Evolutionary conservation across 805 yeast genomes (phyloP), one percentile per base, ranked within the genome.

Genomic region (Barnettozyma siamensis): DNA sequence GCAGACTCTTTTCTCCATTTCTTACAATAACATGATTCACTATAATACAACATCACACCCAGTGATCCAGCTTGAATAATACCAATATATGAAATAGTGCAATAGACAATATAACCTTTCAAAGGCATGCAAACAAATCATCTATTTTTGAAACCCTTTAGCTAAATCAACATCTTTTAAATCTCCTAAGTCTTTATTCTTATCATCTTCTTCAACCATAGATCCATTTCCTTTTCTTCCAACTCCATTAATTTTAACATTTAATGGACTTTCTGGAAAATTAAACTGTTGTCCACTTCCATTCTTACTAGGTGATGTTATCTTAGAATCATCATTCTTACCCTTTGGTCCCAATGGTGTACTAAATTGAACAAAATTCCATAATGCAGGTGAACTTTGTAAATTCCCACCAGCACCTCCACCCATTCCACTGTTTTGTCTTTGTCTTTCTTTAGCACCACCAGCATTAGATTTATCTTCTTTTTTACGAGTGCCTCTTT

Each of bases 331-430:
- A 13, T 38, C 44, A 32, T 42, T 50, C 29, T 41, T 47, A n/a
- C 40, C 34, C 12, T 53, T 54, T n/a, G 55, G 52, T 28, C 54
- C 57, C 35, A 53, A 42, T 26, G 61, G 61, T 4, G 80, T 74
- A 31, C 76, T 67, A 41, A 89, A 80, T 54, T 88, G 96, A 55
- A 89, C 87, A 64, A 86, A 80, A 58, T 84, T 86, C 97, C 96
- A 87, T 44, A 89, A 76, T 15, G 95, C 96, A 2, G 98, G 98
- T 2, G 95, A 86, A 24, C 66, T 62, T 39, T 63, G 64, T 31
- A 57, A 40, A 26, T 46, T 47, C 27, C n/a, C n/a, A 21, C 24
- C 24, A 21, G 37, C 41, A 7, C 54, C 53, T 17, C 49, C n/a
- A n/a, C n/a, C 43, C 10, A 43, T 42, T 27, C 40, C 19, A 30